Evolutionary conservation across 345 rosid species (phyloP), one percentile per base, ranked within the genome.

Genomic region (Raphanus sativus): DNA sequence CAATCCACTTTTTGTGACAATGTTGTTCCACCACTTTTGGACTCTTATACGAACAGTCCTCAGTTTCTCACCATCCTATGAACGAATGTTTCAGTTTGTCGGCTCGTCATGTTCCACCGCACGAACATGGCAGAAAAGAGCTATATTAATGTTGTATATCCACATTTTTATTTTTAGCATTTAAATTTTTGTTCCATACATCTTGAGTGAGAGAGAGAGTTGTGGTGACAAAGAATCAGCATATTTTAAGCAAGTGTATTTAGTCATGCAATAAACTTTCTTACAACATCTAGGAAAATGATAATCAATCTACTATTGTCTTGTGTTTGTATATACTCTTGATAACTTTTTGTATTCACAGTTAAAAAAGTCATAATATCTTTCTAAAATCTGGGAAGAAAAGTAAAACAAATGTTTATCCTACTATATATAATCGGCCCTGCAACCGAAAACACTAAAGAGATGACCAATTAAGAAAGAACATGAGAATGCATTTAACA

Each of bases 31-130:
- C 21, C 21, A 21, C 21, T 21, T 21, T 21, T 21, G 21, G 21
- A 21, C 21, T 21, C 21, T 21, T 21, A 21, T 21, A 21, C 21
- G 21, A 21, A 21, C 21, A 21, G 21, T 21, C 21, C 21, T 21
- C 21, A 21, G 21, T 21, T 21, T 42, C 28, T n/a, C 50, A 59
- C 62, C 36, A 67, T 21, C 69, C 15, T 52, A 52, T 33, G n/a
- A 52, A 40, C 65, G 33, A 62, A 62, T 54, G 75, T 69, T 69
- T 34, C 65, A 34, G 69, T 52, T 9, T 54, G 75, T 69, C 75
- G 65, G 75, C 50, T 69, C 45, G n/a, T 34, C 29, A 52, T 62
- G 64, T 62, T 75, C 54, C 74, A 75, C 79, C 29, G 50, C 8
- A 68, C 54, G 62, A 13, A 58, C 60, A 28, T 56, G 17, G 60